Evolutionary conservation across 2,329 filamentous ascomycete genomes (phyloP).

Genomic region (Botryosphaeria dothidea): DNA sequence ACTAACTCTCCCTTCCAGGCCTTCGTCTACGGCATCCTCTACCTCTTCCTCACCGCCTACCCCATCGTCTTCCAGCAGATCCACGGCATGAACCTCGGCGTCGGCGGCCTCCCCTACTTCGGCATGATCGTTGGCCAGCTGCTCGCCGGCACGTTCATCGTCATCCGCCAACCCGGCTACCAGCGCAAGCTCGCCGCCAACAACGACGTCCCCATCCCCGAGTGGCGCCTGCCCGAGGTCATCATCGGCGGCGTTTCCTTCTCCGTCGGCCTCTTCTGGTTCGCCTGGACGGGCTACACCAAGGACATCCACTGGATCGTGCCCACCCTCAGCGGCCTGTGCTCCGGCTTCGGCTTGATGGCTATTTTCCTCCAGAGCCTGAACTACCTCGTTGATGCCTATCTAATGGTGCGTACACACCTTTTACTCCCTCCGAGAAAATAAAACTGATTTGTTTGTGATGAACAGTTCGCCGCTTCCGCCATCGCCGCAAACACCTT

Average conservation of each 20-base stretch:
- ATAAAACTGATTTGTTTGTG: too few species aligned
- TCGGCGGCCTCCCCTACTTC: constrained; percentile 79
- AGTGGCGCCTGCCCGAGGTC: constrained; percentile 58
- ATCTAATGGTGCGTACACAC: constrained; percentile 50
- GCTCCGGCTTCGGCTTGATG: constrained; percentile 60
- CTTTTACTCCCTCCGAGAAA: constrained; percentile 22
- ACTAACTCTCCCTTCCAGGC: too few species aligned
- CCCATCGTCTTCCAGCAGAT: constrained; percentile 74
- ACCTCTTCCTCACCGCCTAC: constrained; percentile 84
- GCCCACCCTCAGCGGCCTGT: constrained; percentile 47
- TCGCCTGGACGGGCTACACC: constrained; percentile 46
- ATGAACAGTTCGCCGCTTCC: constrained; percentile 46
- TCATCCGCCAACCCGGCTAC: constrained; percentile 67
- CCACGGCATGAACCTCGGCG: constrained; percentile 68
- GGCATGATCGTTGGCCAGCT: constrained; percentile 78
- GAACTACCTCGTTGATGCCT: constrained; percentile 62
- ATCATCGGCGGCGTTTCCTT: constrained; percentile 54
- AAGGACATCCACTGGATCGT: constrained; percentile 44
- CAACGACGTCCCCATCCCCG: constrained; percentile 55
- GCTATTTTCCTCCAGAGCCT: constrained; percentile 59
- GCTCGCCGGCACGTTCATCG: constrained; percentile 64
- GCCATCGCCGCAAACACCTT: constrained; percentile 59
- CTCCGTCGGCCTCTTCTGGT: constrained; percentile 43
- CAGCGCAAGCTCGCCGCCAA: constrained; percentile 48
- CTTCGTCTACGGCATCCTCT: constrained; percentile 66